Conservation (phyloP, 2,329 filamentous ascomycete species). For the Immersiporthe knoxdaviesiana region DNA sequence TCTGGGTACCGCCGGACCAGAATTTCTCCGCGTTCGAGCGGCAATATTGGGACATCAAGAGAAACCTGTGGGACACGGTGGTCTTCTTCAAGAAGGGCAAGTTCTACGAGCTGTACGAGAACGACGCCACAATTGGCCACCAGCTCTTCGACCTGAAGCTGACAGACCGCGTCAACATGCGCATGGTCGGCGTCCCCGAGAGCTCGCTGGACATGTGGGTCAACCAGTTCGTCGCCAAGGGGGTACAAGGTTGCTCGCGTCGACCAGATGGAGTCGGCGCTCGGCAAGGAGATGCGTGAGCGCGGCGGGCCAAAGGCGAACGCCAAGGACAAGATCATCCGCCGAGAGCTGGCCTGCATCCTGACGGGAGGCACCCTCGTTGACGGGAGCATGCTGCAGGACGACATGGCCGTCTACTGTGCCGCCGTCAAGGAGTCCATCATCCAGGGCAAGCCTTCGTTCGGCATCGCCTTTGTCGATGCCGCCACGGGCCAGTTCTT, state of each 20-base stretch:
- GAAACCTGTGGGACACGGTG: slow-evolving; percentile 95
- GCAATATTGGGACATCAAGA: slow-evolving; percentile 99
- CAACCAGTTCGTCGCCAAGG: slow-evolving; percentile 97
- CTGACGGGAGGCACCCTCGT: slow-evolving; percentile 92
- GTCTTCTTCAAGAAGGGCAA: slow-evolving; percentile 99
- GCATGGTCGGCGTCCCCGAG: slow-evolving; percentile 98
- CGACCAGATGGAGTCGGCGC: slow-evolving; percentile 93
- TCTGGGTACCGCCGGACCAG: slow-evolving; percentile 84
- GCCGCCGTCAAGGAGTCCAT: slow-evolving; percentile 88
- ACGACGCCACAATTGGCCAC: slow-evolving; percentile 94
- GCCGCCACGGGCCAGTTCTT: slow-evolving; percentile 95
- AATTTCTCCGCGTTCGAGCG: slow-evolving; percentile 95
- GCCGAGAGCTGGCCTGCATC: slow-evolving; percentile 85
- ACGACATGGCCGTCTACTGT: slow-evolving; percentile 96
- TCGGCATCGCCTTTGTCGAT: slow-evolving; percentile 93
- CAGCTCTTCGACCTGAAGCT: slow-evolving; percentile 97
- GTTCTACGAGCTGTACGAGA: slow-evolving; percentile 98
- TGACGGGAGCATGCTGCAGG: slow-evolving; percentile 94
- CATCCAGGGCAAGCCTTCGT: slow-evolving; percentile 74
- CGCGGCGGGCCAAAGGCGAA: slow-evolving; percentile 65
- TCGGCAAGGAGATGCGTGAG: slow-evolving; percentile 99
- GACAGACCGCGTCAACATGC: slow-evolving; percentile 98
- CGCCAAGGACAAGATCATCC: slow-evolving; percentile 92
- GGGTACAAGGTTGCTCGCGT: slow-evolving; percentile 96
- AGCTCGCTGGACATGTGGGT: slow-evolving; percentile 96